Evolutionary conservation across 208 protist genomes (phyloP).

Genomic region (Tritrichomonas musculus): DNA sequence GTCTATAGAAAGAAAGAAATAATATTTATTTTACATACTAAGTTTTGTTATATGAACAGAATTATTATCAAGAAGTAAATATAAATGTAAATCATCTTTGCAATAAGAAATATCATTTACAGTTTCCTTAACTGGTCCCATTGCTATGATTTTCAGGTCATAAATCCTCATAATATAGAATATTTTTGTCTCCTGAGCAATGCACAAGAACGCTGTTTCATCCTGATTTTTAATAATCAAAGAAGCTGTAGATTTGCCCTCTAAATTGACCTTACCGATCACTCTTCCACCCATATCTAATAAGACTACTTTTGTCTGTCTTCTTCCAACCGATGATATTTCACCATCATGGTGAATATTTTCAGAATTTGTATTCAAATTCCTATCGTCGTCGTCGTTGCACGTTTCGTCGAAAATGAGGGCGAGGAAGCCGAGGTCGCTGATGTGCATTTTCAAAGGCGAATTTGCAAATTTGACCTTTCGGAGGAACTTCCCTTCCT

Average conservation of each 20-base stretch:
- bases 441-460: neutral
- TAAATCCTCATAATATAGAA: neutral
- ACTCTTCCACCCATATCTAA: neutral
- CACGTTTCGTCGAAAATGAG: neutral
- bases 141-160: neutral
- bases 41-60: neutral
- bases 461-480: neutral
- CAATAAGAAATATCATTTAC: neutral
- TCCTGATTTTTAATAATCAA: neutral
- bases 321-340: too few relatives aligned
- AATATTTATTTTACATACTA: too few relatives aligned
- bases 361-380: too few relatives aligned
- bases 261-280: neutral
- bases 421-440: neutral
- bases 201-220: neutral
- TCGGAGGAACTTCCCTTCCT: neutral
- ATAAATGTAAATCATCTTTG: neutral
- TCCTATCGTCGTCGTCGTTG: too few relatives aligned
- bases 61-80: neutral
- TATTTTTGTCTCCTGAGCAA: neutral
- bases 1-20: too few relatives aligned
- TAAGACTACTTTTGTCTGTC: neutral
- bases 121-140: neutral
- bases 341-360: too few relatives aligned
- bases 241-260: neutral